Evolutionary conservation across 1,139 yeast species (phyloP).

Genomic region (Zhuliangozyma parablackwelliae): DNA sequence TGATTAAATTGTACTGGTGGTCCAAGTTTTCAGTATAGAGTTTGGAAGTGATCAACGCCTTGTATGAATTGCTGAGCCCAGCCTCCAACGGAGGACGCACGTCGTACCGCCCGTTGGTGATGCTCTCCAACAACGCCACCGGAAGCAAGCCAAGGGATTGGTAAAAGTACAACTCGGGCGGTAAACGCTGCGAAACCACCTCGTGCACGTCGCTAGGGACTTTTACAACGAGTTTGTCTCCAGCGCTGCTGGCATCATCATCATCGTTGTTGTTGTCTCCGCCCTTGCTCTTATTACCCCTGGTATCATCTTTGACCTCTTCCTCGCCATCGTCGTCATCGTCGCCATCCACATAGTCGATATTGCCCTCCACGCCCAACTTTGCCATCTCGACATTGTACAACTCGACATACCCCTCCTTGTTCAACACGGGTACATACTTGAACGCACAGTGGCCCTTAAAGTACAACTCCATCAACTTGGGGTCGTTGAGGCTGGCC

Average conservation of each 20-base stretch:
- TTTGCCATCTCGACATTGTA: conserved; percentile 38
- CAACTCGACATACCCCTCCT: conserved; percentile 66
- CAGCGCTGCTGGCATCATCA: neutral
- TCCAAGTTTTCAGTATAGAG: conserved; percentile 50
- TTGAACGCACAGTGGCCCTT: conserved; percentile 40
- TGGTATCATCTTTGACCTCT: neutral
- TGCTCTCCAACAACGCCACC: conserved; percentile 60
- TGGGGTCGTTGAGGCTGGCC: conserved; percentile 34
- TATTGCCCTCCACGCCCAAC: conserved; percentile 22
- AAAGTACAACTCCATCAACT: conserved; percentile 32
- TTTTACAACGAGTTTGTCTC: conserved; percentile 16
- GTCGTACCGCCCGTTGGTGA: conserved; percentile 59
- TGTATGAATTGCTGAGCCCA: conserved; percentile 55
- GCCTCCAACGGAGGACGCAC: conserved; percentile 74
- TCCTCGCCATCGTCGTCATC: conserved; percentile 8
- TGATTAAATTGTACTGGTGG: conserved; percentile 60
- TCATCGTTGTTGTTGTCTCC: conserved; percentile 1
- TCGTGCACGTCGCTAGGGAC: conserved; percentile 81
- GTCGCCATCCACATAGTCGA: conserved; percentile 15
- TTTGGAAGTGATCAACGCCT: conserved; percentile 44
- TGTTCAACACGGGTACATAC: conserved; percentile 64
- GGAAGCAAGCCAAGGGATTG: conserved; percentile 74
- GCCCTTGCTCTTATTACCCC: neutral
- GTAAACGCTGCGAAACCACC: conserved; percentile 78
- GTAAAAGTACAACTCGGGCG: conserved; percentile 82